Percentiles rank a stretch among this genome's conserved stretches.
phyloP scores from a whole-genome alignment of 257 asterid genomes.

The Solanum arcanum region DNA sequence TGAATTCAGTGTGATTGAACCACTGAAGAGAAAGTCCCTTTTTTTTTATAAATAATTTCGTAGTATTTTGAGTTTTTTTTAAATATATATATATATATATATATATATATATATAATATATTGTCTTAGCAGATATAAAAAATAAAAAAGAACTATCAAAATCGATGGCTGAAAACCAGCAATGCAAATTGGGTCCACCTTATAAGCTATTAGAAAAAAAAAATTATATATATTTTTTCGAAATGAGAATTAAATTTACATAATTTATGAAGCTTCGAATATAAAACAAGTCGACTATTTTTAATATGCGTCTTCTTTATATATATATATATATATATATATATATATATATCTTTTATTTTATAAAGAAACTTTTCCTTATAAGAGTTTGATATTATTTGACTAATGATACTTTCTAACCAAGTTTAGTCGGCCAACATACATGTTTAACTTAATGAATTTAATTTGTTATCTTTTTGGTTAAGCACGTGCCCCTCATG shows the following conservation, averaged over 20 bases:
- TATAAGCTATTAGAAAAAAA: not conserved
- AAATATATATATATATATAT: no score
- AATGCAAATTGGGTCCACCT: constrained; percentile 13
- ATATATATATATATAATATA: not conserved
- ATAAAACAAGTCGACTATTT: no score
- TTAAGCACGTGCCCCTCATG: not conserved
- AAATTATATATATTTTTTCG: no score
- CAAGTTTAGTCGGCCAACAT: not conserved
- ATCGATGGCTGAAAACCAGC: constrained; percentile 14
- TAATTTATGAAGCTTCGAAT: not conserved
- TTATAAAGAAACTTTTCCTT: no score
- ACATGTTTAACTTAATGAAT: not conserved
- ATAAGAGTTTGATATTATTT: not conserved
- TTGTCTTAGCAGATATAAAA: not conserved
- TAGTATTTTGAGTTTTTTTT: not conserved
- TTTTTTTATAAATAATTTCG: no score
- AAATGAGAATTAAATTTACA: not conserved
- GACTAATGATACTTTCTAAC: not conserved
- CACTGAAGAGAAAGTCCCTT: not conserved
- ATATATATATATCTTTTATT: no score
- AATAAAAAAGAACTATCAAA: constrained; percentile 2
- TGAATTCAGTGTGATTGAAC: constrained; percentile 4
- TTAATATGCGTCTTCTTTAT: no score
- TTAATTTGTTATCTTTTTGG: not conserved
- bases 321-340: no score